Percentiles rank a stretch among this genome's conserved stretches.
phyloP scores from a whole-genome alignment of 2,329 filamentous ascomycete genomes.

The Penicillium crustosum region DNA sequence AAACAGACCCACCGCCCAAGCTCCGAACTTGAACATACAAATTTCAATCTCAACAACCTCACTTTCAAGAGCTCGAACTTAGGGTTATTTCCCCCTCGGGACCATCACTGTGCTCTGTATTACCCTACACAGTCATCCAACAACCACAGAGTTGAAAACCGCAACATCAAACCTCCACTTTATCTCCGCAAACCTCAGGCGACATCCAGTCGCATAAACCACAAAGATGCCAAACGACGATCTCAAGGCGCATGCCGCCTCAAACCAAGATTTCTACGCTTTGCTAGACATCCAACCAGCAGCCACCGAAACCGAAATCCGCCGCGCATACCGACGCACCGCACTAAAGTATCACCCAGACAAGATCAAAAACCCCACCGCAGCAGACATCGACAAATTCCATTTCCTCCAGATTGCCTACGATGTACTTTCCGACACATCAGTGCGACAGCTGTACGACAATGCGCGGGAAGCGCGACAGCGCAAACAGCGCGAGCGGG shows the following conservation, averaged over 20 bases:
- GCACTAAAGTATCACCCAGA: conserved; percentile 93
- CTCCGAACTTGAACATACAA: conserved; percentile 3
- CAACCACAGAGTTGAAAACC: not conserved
- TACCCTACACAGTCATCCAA: rapidly evolving
- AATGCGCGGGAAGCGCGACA: conserved; percentile 68
- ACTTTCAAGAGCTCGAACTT: not conserved
- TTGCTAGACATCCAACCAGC: conserved; percentile 68
- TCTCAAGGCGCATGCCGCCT: conserved; percentile 58
- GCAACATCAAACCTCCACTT: not conserved
- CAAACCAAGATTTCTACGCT: conserved; percentile 73
- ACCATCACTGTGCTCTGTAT: not conserved
- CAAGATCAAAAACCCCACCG: conserved; percentile 71
- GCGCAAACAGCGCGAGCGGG: conserved; percentile 68
- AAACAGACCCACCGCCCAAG: conserved; percentile 7
- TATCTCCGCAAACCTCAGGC: conserved; percentile 30
- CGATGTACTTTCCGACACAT: conserved; percentile 72
- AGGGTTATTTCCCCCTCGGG: not conserved
- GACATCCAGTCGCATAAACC: conserved; percentile 52
- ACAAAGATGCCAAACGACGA: conserved; percentile 43
- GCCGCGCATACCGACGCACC: conserved; percentile 78
- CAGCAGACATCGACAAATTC: conserved; percentile 73
- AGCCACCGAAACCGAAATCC: conserved; percentile 69
- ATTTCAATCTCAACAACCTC: conserved; percentile 1
- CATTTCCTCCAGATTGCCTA: conserved; percentile 83
- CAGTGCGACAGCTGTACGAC: conserved; percentile 75